These are phyloP conservation scores for Suzukiozyma palmioleophila DNA, from an alignment of 1,139 yeast genomes.

Conservation along the genomic window DNA sequence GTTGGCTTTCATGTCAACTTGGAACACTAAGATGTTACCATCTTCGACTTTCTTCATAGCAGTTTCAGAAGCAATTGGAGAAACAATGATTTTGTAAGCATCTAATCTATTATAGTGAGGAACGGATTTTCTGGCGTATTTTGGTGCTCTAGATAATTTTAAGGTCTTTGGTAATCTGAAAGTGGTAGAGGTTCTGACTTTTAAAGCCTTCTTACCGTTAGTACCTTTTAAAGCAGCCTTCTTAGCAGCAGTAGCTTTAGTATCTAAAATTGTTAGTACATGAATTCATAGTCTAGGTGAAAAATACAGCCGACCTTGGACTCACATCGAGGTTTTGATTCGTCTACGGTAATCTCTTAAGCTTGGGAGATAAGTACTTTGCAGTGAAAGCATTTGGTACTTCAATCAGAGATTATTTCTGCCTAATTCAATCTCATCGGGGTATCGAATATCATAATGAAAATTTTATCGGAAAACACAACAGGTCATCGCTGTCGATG, in stretches of 20 bases:
- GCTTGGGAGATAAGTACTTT: no score
- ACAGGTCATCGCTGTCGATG: no score
- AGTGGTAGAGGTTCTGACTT: slow-evolving; percentile 93
- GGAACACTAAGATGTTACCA: slow-evolving; percentile 98
- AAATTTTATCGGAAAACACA: no score
- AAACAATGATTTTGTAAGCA: slow-evolving; percentile 89
- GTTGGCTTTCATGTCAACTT: slow-evolving; percentile 95
- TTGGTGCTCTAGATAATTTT: slow-evolving; percentile 89
- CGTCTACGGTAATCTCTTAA: no score
- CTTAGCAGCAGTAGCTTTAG: slow-evolving; percentile 96
- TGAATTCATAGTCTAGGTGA: neutral
- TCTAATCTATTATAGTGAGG: slow-evolving; percentile 98
- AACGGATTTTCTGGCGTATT: slow-evolving; percentile 92
- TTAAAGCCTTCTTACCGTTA: slow-evolving; percentile 83
- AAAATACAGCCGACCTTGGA: slow-evolving; percentile 10
- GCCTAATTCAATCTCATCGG: no score
- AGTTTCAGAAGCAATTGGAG: slow-evolving; percentile 97
- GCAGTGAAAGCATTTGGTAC: no score
- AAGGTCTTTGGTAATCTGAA: slow-evolving; percentile 98
- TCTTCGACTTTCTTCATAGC: slow-evolving; percentile 99
- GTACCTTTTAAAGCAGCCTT: slow-evolving; percentile 99
- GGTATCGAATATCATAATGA: no score
- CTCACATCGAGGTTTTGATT: no score
- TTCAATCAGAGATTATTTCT: no score
- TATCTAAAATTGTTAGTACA: slow-evolving; percentile 28